Evolutionary conservation across 768 basidiomycete genomes (phyloP).

Genomic region (Suillus weaverae): DNA sequence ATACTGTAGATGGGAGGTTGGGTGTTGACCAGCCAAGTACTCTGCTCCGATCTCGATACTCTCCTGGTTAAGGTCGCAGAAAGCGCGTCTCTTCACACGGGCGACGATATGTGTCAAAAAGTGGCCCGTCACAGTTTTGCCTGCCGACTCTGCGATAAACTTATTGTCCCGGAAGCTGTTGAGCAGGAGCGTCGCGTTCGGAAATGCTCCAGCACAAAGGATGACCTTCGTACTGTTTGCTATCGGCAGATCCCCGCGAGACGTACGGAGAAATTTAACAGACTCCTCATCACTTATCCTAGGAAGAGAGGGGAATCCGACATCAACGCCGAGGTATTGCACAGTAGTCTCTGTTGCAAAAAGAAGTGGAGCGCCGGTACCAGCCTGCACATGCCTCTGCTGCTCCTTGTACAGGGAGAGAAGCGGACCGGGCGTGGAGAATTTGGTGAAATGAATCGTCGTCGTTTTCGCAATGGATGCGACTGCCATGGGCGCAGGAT

Average conservation of each 20-base stretch:
- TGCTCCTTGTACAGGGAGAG: constrained; percentile 16
- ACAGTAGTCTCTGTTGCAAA: constrained; percentile 16
- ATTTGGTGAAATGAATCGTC: constrained; percentile 18
- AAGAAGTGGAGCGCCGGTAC: constrained; percentile 16
- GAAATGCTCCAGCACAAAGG: constrained; percentile 21
- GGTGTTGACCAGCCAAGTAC: not conserved
- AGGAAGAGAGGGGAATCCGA: constrained; percentile 2
- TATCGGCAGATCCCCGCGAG: constrained; percentile 17
- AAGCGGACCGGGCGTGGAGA: constrained; percentile 19
- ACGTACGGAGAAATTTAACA: constrained; percentile 11
- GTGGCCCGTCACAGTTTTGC: constrained; percentile 17
- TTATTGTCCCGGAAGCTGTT: constrained; percentile 14
- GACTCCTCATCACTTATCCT: constrained; percentile 8
- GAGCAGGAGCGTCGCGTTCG: constrained; percentile 18
- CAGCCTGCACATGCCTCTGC: constrained; percentile 11
- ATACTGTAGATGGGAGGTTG: not conserved
- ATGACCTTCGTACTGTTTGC: constrained; percentile 19
- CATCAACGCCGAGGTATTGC: constrained; percentile 16
- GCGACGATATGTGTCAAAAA: constrained; percentile 19
- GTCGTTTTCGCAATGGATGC: constrained; percentile 13
- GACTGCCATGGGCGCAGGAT: constrained; percentile 15
- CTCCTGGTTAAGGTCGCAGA: not conserved
- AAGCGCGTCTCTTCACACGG: not conserved
- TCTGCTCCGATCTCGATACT: not conserved
- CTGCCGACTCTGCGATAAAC: constrained; percentile 14